phyloP scores from a whole-genome alignment of 2,329 filamentous ascomycete species.

The Diaporthe amygdali region DNA sequence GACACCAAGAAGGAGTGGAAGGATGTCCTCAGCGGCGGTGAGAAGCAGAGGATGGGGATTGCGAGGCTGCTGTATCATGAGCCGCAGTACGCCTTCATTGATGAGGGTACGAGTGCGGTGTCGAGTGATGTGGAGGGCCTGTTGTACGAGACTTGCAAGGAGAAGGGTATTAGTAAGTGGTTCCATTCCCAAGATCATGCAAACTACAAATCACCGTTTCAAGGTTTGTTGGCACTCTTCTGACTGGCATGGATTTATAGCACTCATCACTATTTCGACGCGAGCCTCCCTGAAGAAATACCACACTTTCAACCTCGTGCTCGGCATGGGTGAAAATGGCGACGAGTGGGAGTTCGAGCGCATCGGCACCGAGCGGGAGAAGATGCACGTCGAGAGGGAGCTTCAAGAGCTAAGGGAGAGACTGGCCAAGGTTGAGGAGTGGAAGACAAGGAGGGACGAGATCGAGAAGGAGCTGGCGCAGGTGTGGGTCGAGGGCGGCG shows the following conservation, averaged over 20 bases:
- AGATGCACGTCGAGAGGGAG: conserved; percentile 91
- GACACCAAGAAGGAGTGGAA: conserved; percentile 98
- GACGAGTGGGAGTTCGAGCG: conserved; percentile 91
- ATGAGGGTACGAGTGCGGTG: conserved; percentile 94
- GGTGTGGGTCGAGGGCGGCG: conserved; percentile 63
- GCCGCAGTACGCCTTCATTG: conserved; percentile 90
- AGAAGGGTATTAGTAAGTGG: conserved; percentile 85
- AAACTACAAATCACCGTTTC: background rate
- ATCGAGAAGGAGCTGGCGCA: conserved; percentile 81
- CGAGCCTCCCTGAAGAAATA: conserved; percentile 94
- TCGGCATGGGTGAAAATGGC: conserved; percentile 81
- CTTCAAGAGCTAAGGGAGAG: conserved; percentile 82
- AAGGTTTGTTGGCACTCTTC: background rate
- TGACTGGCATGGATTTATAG: conserved; percentile 45
- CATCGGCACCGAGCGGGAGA: conserved; percentile 92
- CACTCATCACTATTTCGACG: conserved; percentile 94
- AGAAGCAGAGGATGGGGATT: conserved; percentile 95
- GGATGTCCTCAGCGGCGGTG: conserved; percentile 93
- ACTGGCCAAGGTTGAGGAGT: conserved; percentile 80
- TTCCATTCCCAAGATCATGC: background rate
- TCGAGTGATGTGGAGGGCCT: conserved; percentile 93
- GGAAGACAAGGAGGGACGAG: conserved; percentile 78
- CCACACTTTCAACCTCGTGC: conserved; percentile 86
- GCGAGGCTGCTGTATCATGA: conserved; percentile 93
- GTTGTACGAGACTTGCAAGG: conserved; percentile 91